phyloP scores from a whole-genome alignment of 2,329 filamentous ascomycete species.

The Didymella pinodella region DNA sequence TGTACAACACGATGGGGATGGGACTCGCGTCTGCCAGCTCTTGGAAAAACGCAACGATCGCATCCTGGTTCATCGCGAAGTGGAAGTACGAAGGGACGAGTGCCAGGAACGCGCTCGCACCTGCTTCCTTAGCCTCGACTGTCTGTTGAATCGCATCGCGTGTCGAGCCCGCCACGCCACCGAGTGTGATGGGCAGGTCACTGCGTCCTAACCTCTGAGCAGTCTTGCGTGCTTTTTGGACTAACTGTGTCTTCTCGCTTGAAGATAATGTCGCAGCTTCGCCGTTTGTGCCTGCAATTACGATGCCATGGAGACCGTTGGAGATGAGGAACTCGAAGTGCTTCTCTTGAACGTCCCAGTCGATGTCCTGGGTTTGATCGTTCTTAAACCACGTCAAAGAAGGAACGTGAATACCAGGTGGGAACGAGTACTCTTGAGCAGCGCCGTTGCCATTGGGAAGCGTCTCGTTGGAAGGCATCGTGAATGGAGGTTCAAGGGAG shows the following conservation, averaged over 20 bases:
- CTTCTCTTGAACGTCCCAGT: constrained; percentile 63
- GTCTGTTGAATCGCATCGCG: constrained; percentile 53
- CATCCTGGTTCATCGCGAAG: constrained; percentile 50
- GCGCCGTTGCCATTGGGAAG: constrained; percentile 38
- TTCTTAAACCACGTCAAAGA: constrained; percentile 64
- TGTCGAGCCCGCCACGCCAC: constrained; percentile 53
- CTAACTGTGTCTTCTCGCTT: constrained; percentile 52
- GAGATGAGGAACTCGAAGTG: constrained; percentile 63
- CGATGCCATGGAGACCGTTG: constrained; percentile 61
- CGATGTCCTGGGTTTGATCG: constrained; percentile 60
- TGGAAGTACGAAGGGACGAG: constrained; percentile 53
- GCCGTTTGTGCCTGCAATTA: constrained; percentile 57
- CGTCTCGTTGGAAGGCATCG: constrained; percentile 42
- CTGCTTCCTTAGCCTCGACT: constrained; percentile 48
- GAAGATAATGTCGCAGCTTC: constrained; percentile 54
- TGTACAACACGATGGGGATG: constrained; percentile 58
- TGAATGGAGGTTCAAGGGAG: constrained; percentile 2
- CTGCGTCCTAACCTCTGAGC: constrained; percentile 45
- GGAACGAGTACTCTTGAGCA: constrained; percentile 50
- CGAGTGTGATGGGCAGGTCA: constrained; percentile 53
- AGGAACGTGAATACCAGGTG: constrained; percentile 65
- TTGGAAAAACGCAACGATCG: constrained; percentile 48
- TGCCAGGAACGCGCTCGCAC: constrained; percentile 51
- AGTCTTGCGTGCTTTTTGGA: constrained; percentile 50
- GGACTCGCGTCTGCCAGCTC: constrained; percentile 50